Base-by-base conservation (phyloP, 2,329 filamentous ascomycete species). In the Botryosphaeria dothidea region DNA sequence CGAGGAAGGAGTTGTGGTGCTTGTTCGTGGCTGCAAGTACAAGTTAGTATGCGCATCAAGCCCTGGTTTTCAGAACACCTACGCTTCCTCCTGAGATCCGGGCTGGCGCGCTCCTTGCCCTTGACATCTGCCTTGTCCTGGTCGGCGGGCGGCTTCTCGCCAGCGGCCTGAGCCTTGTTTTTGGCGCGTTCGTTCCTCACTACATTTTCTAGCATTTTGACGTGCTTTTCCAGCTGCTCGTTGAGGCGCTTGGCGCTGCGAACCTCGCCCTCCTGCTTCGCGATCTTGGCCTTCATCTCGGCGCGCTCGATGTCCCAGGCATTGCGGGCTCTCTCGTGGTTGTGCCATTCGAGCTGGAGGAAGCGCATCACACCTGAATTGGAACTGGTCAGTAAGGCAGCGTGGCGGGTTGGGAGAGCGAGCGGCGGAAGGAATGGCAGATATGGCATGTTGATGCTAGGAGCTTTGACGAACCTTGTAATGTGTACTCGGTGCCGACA, bases 271-370 rank as follows among this genome's bases (percentile, higher is more conserved):
- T 99, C 95, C 69, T 98, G 87, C 73, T 92, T 91, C 60, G 94
- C 94, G 81, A 99, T 97, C 74, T 96, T 90, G 70, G 92, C 93
- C 83, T 96, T 97, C 95, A 99, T 98, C 82, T 99, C 95, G 73
- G 96, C 95, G 75, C 93, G 90, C 80, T 99, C 95, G 76, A 99
- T 99, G 79, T 99, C 95, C 95, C 95, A 99, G 41, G 93, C 90
- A 80, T 99, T 99, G 72, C 95, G 89, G 76, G 97, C 95, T 80
- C 95, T 91, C 81, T 99, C 95, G 79, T 99, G 94, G 71, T 92
- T 90, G 80, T 99, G 95, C 95, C 95, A 99, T 86, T 99, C 94
- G 54, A 95, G 95, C 81, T 99, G 95, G 43, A 99, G 88, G 78
- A 99, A 99, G 79, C 95, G 93, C 95, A 99, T 99, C 41, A 99